phyloP scores from a whole-genome alignment of 768 basidiomycete genomes.

The Ramaria sp. region DNA sequence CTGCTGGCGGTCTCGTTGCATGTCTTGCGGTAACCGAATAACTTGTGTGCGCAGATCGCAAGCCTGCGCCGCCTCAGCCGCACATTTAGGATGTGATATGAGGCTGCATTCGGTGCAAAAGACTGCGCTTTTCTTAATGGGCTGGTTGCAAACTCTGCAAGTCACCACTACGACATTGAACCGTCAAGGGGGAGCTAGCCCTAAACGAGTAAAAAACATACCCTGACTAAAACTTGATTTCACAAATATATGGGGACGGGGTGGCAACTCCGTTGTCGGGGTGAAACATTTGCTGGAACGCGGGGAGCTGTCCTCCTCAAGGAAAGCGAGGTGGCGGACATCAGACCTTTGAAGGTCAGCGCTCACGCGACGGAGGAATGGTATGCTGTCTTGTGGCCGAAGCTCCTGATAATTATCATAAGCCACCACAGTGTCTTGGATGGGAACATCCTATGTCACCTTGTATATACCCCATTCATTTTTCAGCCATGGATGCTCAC shows the following conservation, averaged over 20 bases:
- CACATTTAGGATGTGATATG: constrained; percentile 76
- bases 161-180: constrained; percentile 49
- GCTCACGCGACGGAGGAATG: constrained; percentile 87
- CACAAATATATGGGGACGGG: constrained; percentile 73
- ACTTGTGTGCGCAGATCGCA: constrained; percentile 77
- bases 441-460: constrained; percentile 28
- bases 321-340: constrained; percentile 35
- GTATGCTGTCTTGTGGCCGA: constrained; percentile 88
- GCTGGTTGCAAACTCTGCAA: constrained; percentile 72
- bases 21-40: constrained; percentile 10
- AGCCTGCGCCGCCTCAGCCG: constrained; percentile 59
- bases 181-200: neutral
- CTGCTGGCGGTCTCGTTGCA: constrained; percentile 4
- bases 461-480: constrained; percentile 69
- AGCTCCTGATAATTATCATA: constrained; percentile 40
- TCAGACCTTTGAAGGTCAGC: constrained; percentile 73
- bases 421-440: neutral
- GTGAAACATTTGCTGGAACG: neutral
- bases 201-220: constrained; percentile 20
- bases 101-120: constrained; percentile 85
- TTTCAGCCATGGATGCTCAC: constrained; percentile 87
- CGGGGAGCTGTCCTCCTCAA: constrained; percentile 24
- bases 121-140: constrained; percentile 78
- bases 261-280: constrained; percentile 13
- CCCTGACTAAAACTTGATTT: constrained; percentile 91